Evolutionary conservation across 2,329 filamentous ascomycete genomes (phyloP).

Genomic region (Ambrosiella beaveri): DNA sequence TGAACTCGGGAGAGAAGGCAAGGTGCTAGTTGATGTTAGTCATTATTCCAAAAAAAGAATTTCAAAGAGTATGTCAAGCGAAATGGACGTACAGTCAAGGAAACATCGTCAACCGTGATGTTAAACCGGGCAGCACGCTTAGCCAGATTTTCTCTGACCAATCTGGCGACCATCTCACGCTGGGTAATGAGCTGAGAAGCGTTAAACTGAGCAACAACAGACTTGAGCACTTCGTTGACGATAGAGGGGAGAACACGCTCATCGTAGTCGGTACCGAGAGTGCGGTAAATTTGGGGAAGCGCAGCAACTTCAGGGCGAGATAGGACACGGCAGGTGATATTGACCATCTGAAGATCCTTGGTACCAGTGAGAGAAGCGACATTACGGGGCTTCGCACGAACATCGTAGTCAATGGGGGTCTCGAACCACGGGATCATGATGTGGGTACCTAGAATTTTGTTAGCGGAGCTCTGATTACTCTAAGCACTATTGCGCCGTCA

Average conservation of each 20-base stretch:
- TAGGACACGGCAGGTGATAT: conserved; percentile 98
- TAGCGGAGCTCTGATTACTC: conserved; percentile 12
- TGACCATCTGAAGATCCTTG: conserved; percentile 99
- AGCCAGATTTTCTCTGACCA: conserved; percentile 86
- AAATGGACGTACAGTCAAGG: conserved; percentile 55
- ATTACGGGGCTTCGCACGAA: conserved; percentile 91
- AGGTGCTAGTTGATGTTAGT: conserved; percentile 34
- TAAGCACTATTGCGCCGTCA: not conserved
- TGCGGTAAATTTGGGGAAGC: conserved; percentile 92
- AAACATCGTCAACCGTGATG: conserved; percentile 93
- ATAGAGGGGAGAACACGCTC: conserved; percentile 93
- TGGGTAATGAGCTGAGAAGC: conserved; percentile 96
- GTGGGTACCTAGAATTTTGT: conserved; percentile 55
- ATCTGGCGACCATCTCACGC: conserved; percentile 82
- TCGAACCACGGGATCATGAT: conserved; percentile 93
- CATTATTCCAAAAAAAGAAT: not conserved
- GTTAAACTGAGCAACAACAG: conserved; percentile 97
- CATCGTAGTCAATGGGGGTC: conserved; percentile 90
- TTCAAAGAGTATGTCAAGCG: not conserved
- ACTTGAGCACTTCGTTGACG: conserved; percentile 97
- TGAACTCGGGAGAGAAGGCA: conserved; percentile 58
- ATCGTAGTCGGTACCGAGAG: conserved; percentile 87
- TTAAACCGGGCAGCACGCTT: conserved; percentile 89
- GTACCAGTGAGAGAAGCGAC: conserved; percentile 94
- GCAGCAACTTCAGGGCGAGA: conserved; percentile 76